phyloP scores from a whole-genome alignment of 2,329 filamentous ascomycete genomes.

The Pseudohalonectria lignicola region DNA sequence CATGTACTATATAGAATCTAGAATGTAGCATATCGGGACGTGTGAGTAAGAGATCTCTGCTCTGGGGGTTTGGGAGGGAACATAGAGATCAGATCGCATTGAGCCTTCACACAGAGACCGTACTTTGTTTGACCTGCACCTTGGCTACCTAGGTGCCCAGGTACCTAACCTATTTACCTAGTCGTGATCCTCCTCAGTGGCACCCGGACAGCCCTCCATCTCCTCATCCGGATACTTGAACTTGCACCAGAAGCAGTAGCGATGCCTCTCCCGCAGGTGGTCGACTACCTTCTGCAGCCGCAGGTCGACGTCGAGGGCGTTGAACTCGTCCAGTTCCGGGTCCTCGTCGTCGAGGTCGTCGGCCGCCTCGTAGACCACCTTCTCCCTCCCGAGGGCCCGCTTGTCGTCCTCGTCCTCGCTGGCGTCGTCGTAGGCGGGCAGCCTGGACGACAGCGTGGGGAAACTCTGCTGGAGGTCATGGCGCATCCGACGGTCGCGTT shows the following conservation, averaged over 20 bases:
- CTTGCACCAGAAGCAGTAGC: slow-evolving; percentile 98
- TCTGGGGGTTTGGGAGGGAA: too few relatives aligned
- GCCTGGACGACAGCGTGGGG: slow-evolving; percentile 28
- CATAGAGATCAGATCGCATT: too few relatives aligned
- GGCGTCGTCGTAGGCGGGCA: slow-evolving; percentile 57
- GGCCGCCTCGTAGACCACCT: slow-evolving; percentile 48
- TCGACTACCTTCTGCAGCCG: slow-evolving; percentile 54
- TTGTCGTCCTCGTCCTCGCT: slow-evolving; percentile 65
- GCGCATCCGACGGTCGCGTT: slow-evolving; percentile 54
- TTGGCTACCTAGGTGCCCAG: too few relatives aligned
- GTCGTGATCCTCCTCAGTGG: slow-evolving; percentile 74
- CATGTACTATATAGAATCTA: too few relatives aligned
- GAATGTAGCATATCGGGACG: too few relatives aligned
- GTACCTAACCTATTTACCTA: too few relatives aligned
- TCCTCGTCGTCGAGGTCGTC: slow-evolving; percentile 71
- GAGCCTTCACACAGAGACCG: too few relatives aligned
- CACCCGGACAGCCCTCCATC: slow-evolving; percentile 83
- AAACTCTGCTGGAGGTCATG: slow-evolving; percentile 57
- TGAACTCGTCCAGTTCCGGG: slow-evolving; percentile 68
- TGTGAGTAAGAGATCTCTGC: too few relatives aligned
- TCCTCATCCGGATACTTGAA: slow-evolving; percentile 59
- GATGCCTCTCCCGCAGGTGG: slow-evolving; percentile 58
- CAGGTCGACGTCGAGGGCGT: slow-evolving; percentile 55
- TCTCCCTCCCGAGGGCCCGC: slow-evolving; percentile 57
- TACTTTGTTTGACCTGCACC: too few relatives aligned